Evolutionary conservation across 805 yeast genomes (phyloP), one percentile per base, ranked within the genome.

Genomic region (Sugiyamaella marilandica): DNA sequence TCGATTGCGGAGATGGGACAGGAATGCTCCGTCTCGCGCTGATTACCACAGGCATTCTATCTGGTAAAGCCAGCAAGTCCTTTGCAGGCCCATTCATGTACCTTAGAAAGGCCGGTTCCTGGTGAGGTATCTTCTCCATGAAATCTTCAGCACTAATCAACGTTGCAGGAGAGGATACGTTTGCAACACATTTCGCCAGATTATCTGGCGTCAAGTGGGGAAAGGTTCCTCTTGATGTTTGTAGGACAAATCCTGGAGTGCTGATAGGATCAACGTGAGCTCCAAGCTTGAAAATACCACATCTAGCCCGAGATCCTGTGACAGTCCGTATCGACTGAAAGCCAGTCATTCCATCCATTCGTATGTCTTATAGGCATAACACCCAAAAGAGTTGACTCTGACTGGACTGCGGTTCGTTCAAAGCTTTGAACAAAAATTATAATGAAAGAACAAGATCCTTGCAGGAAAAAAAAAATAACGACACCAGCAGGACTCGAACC

Each of bases 141-240:
- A 71, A 67, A 48, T 73, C 75, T 52, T 73, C 77, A 10, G 69
- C 64, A 11, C 62, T 67, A 10, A 72, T 57, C 29, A 57, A 59
- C 5, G 63, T 59, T 1, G 59, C 66, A 1, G 67, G 61, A n/a
- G 24, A 18, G 5, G 26, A 26, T 13, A 18, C 26, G n/a, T 31
- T 10, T 1, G 36, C 19, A 11, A 62, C 52, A 19, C 51, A 51
- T 18, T 55, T 52, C 10, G 41, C 52, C 18, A 66, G 59, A 39
- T 64, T 64, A 51, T 74, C 77, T 8, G 77, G 77, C 19, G 77
- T 71, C 49, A 74, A 51, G 52, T 74, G 77, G 3, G 73, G 72
- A 18, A 74, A 59, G 1, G 69, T 69, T 7, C 76, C 78, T 39
- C 76, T 63, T 4, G 65, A 62, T 13, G 76, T 67, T 4, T 74